Evolutionary conservation across 2,329 filamentous ascomycete species (phyloP), one percentile per base, ranked within the genome.

Genomic region (Fusarium albidum): DNA sequence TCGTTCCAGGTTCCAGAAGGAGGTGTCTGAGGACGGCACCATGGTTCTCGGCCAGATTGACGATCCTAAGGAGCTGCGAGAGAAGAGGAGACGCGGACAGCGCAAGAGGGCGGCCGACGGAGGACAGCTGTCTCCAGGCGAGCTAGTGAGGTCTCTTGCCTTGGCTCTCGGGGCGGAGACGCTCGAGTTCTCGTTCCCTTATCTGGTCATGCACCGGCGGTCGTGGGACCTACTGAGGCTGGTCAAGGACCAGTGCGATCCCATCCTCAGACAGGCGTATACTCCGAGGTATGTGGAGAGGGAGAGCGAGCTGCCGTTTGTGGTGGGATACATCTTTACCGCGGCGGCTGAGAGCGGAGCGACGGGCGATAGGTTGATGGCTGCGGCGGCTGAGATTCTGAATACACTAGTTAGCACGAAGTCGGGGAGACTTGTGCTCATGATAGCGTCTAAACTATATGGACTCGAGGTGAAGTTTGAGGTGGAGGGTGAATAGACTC

Each of bases 241-340:
- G 2, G 55, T 77, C 5, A 68, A 68, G 9, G 57, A 73, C 3
- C 48, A 49, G 3, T 73, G 71, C 39, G 65, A 72, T 13, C 39
- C 65, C 0, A 9, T 69, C 0, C 65, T 80, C 8, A 53, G 59
- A 13, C 21, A 69, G n/a, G 56, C 73, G 9, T 75, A 64, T 53
- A 70, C 68, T 0, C 59, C 69, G 1, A 62, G 54, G 2, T 79
- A 78, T 48, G 52, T 78, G 3, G 69, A 76, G 38, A 63, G 61
- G 11, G 73, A 78, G 55, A 70, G 37, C 27, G 68, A 79, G 52
- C 65, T 79, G 6, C 74, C 76, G 0, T 77, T 68, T 21, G 37
- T 79, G 1, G 72, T 78, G 2, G 73, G 72, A 4, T 79, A 71
- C 44, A 71, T 78, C 17, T 70, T 79, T 42, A 67, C 70, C n/a